phyloP scores from a whole-genome alignment of 805 yeast genomes.

The Metschnikowia anglica region DNA sequence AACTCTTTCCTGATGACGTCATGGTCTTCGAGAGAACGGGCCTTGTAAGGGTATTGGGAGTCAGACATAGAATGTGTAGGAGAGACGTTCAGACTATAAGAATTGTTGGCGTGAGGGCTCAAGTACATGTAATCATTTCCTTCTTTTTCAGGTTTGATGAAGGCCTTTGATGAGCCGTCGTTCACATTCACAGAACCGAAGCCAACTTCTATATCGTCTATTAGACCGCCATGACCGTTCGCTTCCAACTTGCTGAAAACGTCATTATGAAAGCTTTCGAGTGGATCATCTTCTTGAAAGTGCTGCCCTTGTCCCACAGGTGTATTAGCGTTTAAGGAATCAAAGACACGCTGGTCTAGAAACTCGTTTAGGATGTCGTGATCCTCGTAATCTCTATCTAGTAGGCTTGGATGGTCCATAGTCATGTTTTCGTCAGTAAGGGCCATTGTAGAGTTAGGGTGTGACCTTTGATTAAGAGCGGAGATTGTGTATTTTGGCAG shows the following conservation, averaged over 20 bases:
- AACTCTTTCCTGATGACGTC: conserved; percentile 50
- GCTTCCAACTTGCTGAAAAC: conserved; percentile 9
- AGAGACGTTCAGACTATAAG: conserved; percentile 22
- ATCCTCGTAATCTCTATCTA: conserved; percentile 28
- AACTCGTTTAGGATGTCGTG: conserved; percentile 59
- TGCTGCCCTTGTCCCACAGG: conserved; percentile 15
- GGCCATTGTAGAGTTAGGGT: conserved; percentile 15
- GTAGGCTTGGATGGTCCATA: conserved; percentile 25
- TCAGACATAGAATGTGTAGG: conserved; percentile 17
- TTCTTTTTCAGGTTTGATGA: background rate
- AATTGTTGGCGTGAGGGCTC: conserved; percentile 19
- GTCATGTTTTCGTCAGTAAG: conserved; percentile 25
- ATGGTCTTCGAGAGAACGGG: conserved; percentile 28
- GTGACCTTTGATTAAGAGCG: conserved; percentile 1
- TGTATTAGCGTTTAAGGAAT: conserved; percentile 26
- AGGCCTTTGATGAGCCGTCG: background rate
- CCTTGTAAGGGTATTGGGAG: conserved; percentile 15
- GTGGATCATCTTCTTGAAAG: conserved; percentile 1
- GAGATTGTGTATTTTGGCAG: background rate
- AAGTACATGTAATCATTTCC: conserved; percentile 25
- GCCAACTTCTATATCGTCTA: conserved; percentile 7
- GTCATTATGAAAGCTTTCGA: conserved; percentile 9
- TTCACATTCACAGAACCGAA: conserved; percentile 1
- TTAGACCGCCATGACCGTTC: conserved; percentile 3
- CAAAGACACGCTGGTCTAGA: conserved; percentile 52